A percentile compares a stretch with the other conserved stretches of the same genome.
These are phyloP conservation scores for Thelephora terrestris DNA, from an alignment of 1,284 basidiomycete species.

Conservation along the genomic window DNA sequence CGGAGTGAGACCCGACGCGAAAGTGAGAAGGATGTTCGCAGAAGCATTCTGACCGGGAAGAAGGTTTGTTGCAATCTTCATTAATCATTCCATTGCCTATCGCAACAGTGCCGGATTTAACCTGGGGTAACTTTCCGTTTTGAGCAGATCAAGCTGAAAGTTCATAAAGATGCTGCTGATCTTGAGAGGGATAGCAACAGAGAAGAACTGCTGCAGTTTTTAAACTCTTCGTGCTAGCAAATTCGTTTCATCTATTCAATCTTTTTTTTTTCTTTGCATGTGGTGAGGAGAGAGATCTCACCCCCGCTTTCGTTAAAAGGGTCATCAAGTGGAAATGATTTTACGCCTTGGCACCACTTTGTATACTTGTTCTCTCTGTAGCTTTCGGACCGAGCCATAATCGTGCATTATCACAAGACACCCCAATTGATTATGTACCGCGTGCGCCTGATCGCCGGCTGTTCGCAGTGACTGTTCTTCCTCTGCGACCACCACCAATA, in stretches of 20 bases:
- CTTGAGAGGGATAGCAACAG: constrained; percentile 44
- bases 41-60: constrained; percentile 45
- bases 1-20: constrained; percentile 22
- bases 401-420: too few relatives aligned
- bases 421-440: too few relatives aligned
- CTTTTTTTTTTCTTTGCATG: too few relatives aligned
- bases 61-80: constrained; percentile 25
- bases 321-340: too few relatives aligned
- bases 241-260: neutral
- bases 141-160: constrained; percentile 45
- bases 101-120: neutral
- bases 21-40: constrained; percentile 26
- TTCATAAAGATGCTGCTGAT: constrained; percentile 45
- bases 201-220: constrained; percentile 37
- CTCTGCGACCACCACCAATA: too few relatives aligned
- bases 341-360: too few relatives aligned
- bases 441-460: too few relatives aligned
- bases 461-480: too few relatives aligned
- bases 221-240: constrained; percentile 42
- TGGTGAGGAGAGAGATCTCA: too few relatives aligned
- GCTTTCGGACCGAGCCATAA: too few relatives aligned
- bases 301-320: too few relatives aligned
- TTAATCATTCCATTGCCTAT: constrained; percentile 1
- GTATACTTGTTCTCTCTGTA: too few relatives aligned
- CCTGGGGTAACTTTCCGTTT: constrained; percentile 1